These are phyloP conservation scores for Cupressus sempervirens DNA, from an alignment of 75 land plant species.

Conservation along the genomic window DNA sequence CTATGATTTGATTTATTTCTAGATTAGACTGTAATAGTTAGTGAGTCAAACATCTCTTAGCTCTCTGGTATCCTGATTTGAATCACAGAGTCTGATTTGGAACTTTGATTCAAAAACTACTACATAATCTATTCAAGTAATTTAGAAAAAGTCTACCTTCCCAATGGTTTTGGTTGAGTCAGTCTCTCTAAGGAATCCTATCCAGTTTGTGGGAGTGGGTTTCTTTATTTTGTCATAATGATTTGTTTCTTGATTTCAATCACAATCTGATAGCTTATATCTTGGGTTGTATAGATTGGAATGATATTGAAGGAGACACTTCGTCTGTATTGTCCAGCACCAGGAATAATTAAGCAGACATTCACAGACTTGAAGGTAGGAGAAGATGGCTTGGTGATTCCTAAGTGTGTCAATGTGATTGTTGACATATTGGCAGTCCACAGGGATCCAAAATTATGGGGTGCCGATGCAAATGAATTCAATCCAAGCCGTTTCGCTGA, in stretches of 20 bases:
- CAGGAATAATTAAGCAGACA: slow-evolving; percentile 25
- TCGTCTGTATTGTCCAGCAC: slow-evolving; percentile 48
- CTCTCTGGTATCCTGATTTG: too few relatives aligned
- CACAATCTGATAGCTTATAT: background rate
- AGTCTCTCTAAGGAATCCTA: background rate
- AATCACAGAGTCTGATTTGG: too few relatives aligned
- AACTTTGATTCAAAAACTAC: too few relatives aligned
- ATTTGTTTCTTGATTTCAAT: background rate
- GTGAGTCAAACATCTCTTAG: too few relatives aligned
- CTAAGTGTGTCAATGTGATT: slow-evolving; percentile 38
- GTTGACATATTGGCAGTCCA: slow-evolving; percentile 48
- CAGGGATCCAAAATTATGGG: slow-evolving; percentile 53
- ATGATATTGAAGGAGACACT: slow-evolving; percentile 59
- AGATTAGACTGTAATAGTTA: too few relatives aligned
- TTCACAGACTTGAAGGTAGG: slow-evolving; percentile 35
- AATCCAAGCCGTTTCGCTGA: slow-evolving; percentile 49
- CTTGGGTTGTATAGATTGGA: slow-evolving; percentile 33
- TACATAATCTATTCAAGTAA: too few relatives aligned
- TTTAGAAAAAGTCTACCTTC: background rate
- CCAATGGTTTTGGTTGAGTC: background rate
- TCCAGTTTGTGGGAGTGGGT: background rate
- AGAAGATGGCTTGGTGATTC: slow-evolving; percentile 25
- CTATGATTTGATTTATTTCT: too few relatives aligned
- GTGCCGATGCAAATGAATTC: slow-evolving; percentile 55
- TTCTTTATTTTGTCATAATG: background rate